A percentile compares a stretch with the other conserved stretches of the same genome.
Evolutionary conservation across 192 early-diverging fungal genomes (phyloP).

Genomic region (Mortierella hygrophila): DNA sequence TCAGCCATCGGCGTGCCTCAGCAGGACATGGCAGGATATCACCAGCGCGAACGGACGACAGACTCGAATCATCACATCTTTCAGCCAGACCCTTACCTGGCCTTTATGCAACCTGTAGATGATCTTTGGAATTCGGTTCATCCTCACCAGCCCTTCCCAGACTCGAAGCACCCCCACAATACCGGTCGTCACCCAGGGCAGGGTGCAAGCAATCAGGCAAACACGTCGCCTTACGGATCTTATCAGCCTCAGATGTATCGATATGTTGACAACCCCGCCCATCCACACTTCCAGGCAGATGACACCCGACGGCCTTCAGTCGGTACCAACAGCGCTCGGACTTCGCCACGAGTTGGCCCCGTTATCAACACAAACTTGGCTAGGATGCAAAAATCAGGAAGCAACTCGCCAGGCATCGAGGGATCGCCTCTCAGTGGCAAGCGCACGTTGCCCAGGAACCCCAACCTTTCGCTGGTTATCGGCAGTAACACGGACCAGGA

Average conservation of each 20-base stretch:
- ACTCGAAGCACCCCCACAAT: slow-evolving; percentile 51
- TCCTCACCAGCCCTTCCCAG: slow-evolving; percentile 52
- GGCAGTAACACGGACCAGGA: slow-evolving; percentile 57
- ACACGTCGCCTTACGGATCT: slow-evolving; percentile 42
- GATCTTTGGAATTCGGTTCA: slow-evolving; percentile 51
- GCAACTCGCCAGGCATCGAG: slow-evolving; percentile 34
- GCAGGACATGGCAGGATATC: slow-evolving; percentile 32
- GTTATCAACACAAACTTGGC: slow-evolving; percentile 40
- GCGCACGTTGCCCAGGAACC: slow-evolving; percentile 35
- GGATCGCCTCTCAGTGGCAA: slow-evolving; percentile 48
- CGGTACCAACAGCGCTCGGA: slow-evolving; percentile 48
- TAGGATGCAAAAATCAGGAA: slow-evolving; percentile 38
- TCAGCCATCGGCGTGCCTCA: neutral
- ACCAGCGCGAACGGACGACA: slow-evolving; percentile 36
- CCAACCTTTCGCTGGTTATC: slow-evolving; percentile 51
- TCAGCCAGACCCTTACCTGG: slow-evolving; percentile 26
- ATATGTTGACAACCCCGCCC: slow-evolving; percentile 39
- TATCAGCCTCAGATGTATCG: slow-evolving; percentile 41
- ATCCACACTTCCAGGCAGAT: slow-evolving; percentile 42
- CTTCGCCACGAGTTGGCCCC: slow-evolving; percentile 49
- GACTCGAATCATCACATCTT: slow-evolving; percentile 28
- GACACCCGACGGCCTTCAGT: slow-evolving; percentile 37
- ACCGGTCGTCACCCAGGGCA: slow-evolving; percentile 37
- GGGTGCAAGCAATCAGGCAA: slow-evolving; percentile 8
- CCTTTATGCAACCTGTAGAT: slow-evolving; percentile 46